Conservation (phyloP, 225 moss, liverwort and hornwort genomes). For the Pleurozium schreberi region DNA sequence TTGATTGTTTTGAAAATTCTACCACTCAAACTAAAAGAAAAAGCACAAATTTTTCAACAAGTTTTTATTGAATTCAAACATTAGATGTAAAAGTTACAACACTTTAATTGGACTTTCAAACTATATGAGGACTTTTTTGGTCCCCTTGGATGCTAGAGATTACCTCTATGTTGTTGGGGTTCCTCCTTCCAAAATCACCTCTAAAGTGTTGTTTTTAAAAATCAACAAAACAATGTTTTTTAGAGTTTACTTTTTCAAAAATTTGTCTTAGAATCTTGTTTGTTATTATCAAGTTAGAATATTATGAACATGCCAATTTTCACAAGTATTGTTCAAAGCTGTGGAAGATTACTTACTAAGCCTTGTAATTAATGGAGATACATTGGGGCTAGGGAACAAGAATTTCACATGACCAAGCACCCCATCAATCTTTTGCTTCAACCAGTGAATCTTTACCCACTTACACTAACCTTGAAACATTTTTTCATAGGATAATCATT, state of each 20-base stretch:
- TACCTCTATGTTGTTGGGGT: too few species aligned
- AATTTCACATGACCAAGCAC: accelerated
- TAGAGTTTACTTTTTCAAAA: not conserved
- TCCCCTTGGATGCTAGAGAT: too few species aligned
- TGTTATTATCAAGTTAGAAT: not conserved
- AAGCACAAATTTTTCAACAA: too few species aligned
- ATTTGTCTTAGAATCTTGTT: accelerated
- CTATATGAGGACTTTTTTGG: too few species aligned
- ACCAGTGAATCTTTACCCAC: accelerated
- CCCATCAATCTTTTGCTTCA: not conserved
- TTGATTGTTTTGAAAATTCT: too few species aligned
- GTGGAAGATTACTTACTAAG: not conserved
- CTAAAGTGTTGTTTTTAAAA: not conserved
- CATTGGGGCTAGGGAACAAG: not conserved
- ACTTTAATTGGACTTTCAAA: too few species aligned
- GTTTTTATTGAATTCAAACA: too few species aligned
- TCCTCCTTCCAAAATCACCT: not conserved
- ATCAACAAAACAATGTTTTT: not conserved
- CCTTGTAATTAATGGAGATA: not conserved
- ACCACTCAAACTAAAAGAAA: too few species aligned
- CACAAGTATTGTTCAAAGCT: not conserved
- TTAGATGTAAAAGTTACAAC: too few species aligned
- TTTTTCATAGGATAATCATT: not conserved
- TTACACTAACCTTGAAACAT: too few species aligned
- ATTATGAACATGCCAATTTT: not conserved